phyloP scores from a whole-genome alignment of 768 basidiomycete species.

The Suillus subalutaceus region DNA sequence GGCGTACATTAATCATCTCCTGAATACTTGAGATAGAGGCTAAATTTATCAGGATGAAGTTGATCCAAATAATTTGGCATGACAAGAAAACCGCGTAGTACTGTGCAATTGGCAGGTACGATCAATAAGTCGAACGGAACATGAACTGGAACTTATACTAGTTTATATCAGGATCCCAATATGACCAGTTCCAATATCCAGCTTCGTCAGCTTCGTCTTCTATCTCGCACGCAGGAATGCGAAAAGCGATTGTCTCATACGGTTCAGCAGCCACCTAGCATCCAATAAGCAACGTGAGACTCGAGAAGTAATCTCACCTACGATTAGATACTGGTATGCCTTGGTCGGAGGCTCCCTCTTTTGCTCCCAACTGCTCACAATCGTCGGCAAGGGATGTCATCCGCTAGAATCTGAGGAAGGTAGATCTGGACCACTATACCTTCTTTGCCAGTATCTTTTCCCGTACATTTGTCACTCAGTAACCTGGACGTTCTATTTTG shows the following conservation, averaged over 20 bases:
- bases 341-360: conserved; percentile 93
- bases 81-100: neutral
- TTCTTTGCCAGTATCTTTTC: conserved; percentile 90
- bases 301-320: conserved; percentile 44
- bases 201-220: conserved; percentile 93
- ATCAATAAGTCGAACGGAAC: conserved; percentile 64
- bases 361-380: conserved; percentile 99
- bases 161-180: conserved; percentile 99
- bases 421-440: conserved; percentile 98
- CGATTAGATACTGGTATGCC: conserved; percentile 96
- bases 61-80: conserved; percentile 4
- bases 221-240: conserved; percentile 84
- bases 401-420: conserved; percentile 90
- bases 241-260: conserved; percentile 88
- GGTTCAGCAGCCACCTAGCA: conserved; percentile 96
- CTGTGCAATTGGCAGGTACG: conserved; percentile 9
- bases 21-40: neutral
- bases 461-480: conserved; percentile 95
- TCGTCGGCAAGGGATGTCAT: conserved; percentile 79
- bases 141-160: conserved; percentile 98
- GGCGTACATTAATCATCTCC: conserved; percentile 8
- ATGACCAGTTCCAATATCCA: conserved; percentile 95
- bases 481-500: conserved; percentile 95
- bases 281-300: conserved; percentile 32
- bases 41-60: neutral